phyloP scores from a whole-genome alignment of 2,329 filamentous ascomycete genomes.

The Aspergillus awamori region DNA sequence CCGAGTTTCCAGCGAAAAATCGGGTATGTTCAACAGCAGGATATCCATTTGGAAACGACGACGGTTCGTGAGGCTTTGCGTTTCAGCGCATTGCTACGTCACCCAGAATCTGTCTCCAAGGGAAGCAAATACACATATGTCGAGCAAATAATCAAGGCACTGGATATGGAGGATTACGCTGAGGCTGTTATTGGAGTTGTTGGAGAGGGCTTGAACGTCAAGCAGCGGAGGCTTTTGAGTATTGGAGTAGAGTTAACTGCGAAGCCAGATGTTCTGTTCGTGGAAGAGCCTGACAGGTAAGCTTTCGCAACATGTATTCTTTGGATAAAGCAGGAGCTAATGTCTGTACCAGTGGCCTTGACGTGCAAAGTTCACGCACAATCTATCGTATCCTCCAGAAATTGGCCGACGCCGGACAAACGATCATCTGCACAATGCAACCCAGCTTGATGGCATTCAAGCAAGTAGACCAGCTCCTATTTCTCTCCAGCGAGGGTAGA shows the following conservation, averaged over 20 bases:
- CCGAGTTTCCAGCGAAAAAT: slow-evolving; percentile 38
- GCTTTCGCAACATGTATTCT: background rate
- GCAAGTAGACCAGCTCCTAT: slow-evolving; percentile 67
- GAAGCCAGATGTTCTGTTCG: slow-evolving; percentile 82
- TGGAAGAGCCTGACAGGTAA: slow-evolving; percentile 80
- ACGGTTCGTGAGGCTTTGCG: slow-evolving; percentile 85
- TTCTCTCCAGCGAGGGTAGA: slow-evolving; percentile 65
- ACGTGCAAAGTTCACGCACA: slow-evolving; percentile 88
- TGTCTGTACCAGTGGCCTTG: slow-evolving; percentile 66
- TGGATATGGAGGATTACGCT: slow-evolving; percentile 86
- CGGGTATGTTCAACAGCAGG: slow-evolving; percentile 75
- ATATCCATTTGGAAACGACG: slow-evolving; percentile 79
- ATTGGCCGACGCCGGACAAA: slow-evolving; percentile 81
- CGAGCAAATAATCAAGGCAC: slow-evolving; percentile 80
- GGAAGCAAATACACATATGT: slow-evolving; percentile 82
- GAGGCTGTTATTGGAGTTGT: slow-evolving; percentile 86
- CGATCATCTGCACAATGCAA: slow-evolving; percentile 90
- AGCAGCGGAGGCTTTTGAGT: slow-evolving; percentile 72
- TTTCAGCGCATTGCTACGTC: slow-evolving; percentile 82
- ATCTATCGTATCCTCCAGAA: slow-evolving; percentile 84
- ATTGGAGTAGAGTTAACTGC: slow-evolving; percentile 93
- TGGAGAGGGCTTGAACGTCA: slow-evolving; percentile 69
- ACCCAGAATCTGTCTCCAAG: slow-evolving; percentile 70
- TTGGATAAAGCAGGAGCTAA: background rate
- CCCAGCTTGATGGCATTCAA: slow-evolving; percentile 90